phyloP scores from a whole-genome alignment of 441 rosid genomes.

The Arabidopsis lyrata region DNA sequence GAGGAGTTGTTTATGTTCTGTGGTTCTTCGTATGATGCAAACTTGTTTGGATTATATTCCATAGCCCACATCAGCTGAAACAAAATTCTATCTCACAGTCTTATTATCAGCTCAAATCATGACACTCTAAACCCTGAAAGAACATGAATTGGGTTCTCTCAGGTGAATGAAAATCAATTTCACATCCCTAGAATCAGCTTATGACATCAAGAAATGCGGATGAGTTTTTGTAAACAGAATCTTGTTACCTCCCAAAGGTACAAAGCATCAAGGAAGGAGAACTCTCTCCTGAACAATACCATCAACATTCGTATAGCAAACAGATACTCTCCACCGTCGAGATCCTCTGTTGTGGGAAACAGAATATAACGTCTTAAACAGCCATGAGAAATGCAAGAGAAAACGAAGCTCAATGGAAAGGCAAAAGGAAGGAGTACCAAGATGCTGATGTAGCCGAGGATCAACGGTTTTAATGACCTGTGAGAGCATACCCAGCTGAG shows the following conservation, averaged over 20 bases:
- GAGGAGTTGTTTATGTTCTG: slow-evolving; percentile 34
- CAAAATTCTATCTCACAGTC: slow-evolving; percentile 43
- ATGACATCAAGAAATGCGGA: neutral
- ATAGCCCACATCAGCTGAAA: slow-evolving; percentile 97
- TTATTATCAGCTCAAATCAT: slow-evolving; percentile 31
- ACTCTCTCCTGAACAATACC: slow-evolving; percentile 97
- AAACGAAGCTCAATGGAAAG: slow-evolving; percentile 1
- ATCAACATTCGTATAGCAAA: slow-evolving; percentile 98
- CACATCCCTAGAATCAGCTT: neutral
- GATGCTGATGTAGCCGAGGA: slow-evolving; percentile 95
- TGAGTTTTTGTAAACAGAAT: neutral
- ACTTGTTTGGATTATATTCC: slow-evolving; percentile 93
- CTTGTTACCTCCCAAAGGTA: slow-evolving; percentile 92
- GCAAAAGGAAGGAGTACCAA: slow-evolving; percentile 57
- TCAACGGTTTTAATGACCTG: slow-evolving; percentile 83
- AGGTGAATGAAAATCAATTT: slow-evolving; percentile 10
- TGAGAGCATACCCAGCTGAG: slow-evolving; percentile 83
- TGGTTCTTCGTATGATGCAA: slow-evolving; percentile 60
- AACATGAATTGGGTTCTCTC: slow-evolving; percentile 20
- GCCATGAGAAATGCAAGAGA: slow-evolving; percentile 14
- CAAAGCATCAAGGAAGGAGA: slow-evolving; percentile 82
- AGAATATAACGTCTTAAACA: neutral
- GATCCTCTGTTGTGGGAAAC: slow-evolving; percentile 64
- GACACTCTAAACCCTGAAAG: slow-evolving; percentile 7
- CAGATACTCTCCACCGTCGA: slow-evolving; percentile 90